Base-by-base conservation (phyloP, 2,329 filamentous ascomycete genomes). In the Pleomassaria siparia region DNA sequence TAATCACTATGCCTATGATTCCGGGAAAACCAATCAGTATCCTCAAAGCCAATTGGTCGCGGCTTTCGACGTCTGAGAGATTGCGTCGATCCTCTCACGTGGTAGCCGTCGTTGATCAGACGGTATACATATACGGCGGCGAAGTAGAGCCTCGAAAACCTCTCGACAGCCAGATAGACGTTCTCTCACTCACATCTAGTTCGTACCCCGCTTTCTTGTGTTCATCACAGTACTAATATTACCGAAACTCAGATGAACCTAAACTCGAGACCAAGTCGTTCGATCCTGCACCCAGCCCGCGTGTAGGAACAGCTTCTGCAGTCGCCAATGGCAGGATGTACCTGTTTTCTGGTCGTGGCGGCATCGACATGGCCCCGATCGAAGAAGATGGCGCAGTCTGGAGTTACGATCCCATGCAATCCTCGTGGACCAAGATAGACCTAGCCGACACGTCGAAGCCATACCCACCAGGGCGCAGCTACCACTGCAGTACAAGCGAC, bases 291-390 rank as follows among this genome's bases (percentile, higher is more conserved):
- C 89, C 89, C 0, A 70, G 76, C 1, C 78, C 88, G 2, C 82
- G 90, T 16, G 82, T 91, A 2, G 90, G 90, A 16, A 82, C 89
- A 56, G 85, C 89, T 26, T 82, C 86, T 0, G 81, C 85, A 11
- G 79, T 83, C 1, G 80, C 94, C 48, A 79, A 84, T 48, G 79
- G 80, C 36, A 84, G 83, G 18, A 84, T 95, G 60, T 92, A 92
- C 71, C 55, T 95, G 33, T 95, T 91, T 69, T 90, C 89, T 40
- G 90, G 91, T 9, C 84, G 88, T 36, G 85, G 86, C 26, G 87
- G 87, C 0, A 71, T 77, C 2, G 83, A 82, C 22, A 85, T 88
- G 81, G 74, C 80, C 1, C 83, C 88, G 0, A 76, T 95, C 10
- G 82, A 91, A 43, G 90, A 95, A 62, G 68, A 76, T 10, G 90